These are phyloP conservation scores for Heteromeles arbutifolia DNA, from an alignment of 306 rosid species.

Conservation along the genomic window DNA sequence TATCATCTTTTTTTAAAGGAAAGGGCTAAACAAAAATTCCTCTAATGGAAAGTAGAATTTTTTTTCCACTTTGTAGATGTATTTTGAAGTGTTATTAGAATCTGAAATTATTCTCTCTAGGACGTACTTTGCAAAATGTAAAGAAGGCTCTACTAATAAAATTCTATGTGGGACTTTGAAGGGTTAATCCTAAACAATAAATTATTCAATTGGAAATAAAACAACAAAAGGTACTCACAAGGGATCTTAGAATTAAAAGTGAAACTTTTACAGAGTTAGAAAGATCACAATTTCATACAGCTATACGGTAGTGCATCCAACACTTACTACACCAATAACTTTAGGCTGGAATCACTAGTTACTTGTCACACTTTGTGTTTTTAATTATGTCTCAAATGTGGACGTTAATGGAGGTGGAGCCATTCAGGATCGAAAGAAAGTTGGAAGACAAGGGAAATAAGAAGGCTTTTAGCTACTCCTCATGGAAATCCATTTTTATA, in stretches of 20 bases:
- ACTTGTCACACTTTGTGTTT: neutral
- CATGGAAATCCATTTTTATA: no score
- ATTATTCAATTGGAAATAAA: slow-evolving; percentile 9
- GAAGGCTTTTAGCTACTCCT: no score
- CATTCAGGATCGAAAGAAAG: neutral
- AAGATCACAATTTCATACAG: slow-evolving; percentile 36
- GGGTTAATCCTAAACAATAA: slow-evolving; percentile 5
- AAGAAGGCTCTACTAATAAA: slow-evolving; percentile 1
- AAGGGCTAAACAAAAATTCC: neutral
- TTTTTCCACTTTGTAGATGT: neutral
- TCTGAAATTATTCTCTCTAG: neutral
- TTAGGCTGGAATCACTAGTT: neutral
- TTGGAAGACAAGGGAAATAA: slow-evolving; percentile 7
- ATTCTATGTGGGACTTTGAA: neutral
- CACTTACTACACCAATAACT: no score
- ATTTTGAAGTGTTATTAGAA: neutral
- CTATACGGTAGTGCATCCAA: slow-evolving; percentile 1
- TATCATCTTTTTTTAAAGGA: neutral
- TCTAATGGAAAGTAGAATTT: neutral
- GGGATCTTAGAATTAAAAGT: slow-evolving; percentile 21
- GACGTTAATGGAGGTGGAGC: neutral
- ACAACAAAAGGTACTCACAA: slow-evolving; percentile 20
- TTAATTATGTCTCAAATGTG: slow-evolving; percentile 15
- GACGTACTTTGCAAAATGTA: neutral
- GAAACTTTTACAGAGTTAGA: slow-evolving; percentile 24